Evolutionary conservation across 2,329 filamentous ascomycete genomes (phyloP), one percentile per base, ranked within the genome.

Genomic region (Fusarium sp.): DNA sequence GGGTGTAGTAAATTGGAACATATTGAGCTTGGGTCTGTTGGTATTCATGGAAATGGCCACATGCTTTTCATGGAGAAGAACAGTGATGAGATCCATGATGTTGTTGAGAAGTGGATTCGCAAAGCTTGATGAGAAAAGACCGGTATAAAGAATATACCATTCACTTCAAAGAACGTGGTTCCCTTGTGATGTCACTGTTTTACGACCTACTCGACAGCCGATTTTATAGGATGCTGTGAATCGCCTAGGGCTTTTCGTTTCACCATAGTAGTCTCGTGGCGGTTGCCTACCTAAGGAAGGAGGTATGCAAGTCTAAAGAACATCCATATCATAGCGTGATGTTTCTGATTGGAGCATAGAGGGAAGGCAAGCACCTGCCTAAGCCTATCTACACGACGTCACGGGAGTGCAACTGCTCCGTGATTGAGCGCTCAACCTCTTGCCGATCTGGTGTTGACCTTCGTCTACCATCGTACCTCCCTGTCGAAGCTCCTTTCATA

Each of bases 51-150:
- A 0, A 74, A 74, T 20, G 72, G 72, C 1, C 72, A 74, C 29
- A 74, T 74, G 72, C 58, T 74, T 24, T 74, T 74, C 12, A 74
- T 74, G 72, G 72, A 74, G 34, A 70, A 70, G 57, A 74, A 74
- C 12, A 74, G 72, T 16, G 60, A 73, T 11, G 49, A 62, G 11
- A 74, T 74, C 3, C 58, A 73, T 7, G 29, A 9, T 6, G 48
- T 59, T 4, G 47, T 74, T 5, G 62, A 70, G n/a, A 27, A 13
- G 2, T 74, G 72, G 72, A 68, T 74, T 9, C 20, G 38, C 16
- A 12, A 24, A 9, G 8, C 3, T 9, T 43, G 5, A 41, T 12
- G 6, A 12, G 8, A 4, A 7, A 6, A 1, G 4, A 3, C 12
- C 9, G 12, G 10, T 13, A 9, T 2, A 7, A 3, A 22, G 8